Conservation (phyloP, 805 yeast genomes). For the Torulaspora delbrueckii region DNA sequence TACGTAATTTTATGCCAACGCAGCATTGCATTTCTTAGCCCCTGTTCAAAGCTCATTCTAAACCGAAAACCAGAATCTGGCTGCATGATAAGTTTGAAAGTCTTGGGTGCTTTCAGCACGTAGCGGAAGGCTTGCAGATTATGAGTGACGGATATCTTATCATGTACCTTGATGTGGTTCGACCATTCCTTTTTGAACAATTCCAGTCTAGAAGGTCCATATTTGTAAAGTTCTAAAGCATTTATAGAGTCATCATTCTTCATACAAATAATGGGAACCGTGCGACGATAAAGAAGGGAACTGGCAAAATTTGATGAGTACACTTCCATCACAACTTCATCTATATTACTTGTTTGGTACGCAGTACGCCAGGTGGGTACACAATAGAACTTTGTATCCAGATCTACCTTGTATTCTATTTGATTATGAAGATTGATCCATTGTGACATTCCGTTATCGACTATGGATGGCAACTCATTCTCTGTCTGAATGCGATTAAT, state of each 20-base stretch:
- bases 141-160: conserved; percentile 12
- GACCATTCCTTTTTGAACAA: conserved; percentile 23
- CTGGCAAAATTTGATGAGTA: not conserved
- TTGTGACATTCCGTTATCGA: conserved; percentile 27
- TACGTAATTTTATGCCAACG: conserved; percentile 24
- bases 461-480: conserved; percentile 14
- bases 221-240: conserved; percentile 11
- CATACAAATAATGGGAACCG: conserved; percentile 16
- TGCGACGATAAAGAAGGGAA: conserved; percentile 9
- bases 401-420: conserved; percentile 26
- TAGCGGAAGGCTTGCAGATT: conserved; percentile 1
- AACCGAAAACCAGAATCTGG: conserved; percentile 22
- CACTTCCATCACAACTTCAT: conserved; percentile 6
- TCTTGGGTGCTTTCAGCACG: conserved; percentile 4
- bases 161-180: conserved; percentile 20
- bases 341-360: conserved; percentile 1
- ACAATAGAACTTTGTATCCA: conserved; percentile 25
- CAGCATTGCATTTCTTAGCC: conserved; percentile 31
- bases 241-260: conserved; percentile 7
- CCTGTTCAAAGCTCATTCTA: conserved; percentile 28
- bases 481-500: conserved; percentile 16
- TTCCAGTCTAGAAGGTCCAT: conserved; percentile 15
- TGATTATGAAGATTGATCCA: conserved; percentile 21
- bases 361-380: conserved; percentile 7
- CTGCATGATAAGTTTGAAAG: conserved; percentile 13